A percentile compares a stretch with the other conserved stretches of the same genome.
phyloP scores from a whole-genome alignment of 805 yeast genomes.

The Saccharomycopsis fermentans region DNA sequence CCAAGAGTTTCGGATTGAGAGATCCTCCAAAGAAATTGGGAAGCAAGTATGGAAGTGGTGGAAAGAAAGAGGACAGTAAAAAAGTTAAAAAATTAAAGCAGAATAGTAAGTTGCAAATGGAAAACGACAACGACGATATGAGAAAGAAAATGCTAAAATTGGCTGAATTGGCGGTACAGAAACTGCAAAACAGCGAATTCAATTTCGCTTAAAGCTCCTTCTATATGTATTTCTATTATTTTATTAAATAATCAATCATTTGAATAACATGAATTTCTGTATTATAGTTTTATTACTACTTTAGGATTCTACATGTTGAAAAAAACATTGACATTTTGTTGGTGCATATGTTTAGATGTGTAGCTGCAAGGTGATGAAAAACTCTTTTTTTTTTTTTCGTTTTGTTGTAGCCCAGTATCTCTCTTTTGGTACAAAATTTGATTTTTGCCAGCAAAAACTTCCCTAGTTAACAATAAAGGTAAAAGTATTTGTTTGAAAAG shows the following conservation, averaged over 20 bases:
- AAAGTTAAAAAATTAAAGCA: conserved; percentile 23
- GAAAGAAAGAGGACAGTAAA: conserved; percentile 19
- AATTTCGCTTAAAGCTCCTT: conserved; percentile 32
- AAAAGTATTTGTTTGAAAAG: no score
- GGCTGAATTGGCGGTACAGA: conserved; percentile 56
- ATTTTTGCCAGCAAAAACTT: conserved; percentile 1
- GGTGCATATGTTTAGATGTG: neutral
- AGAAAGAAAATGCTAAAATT: conserved; percentile 63
- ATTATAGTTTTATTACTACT: no score
- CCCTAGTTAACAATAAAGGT: no score
- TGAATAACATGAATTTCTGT: no score
- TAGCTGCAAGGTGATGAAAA: neutral
- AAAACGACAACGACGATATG: conserved; percentile 49
- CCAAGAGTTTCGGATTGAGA: conserved; percentile 88
- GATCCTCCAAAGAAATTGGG: conserved; percentile 87
- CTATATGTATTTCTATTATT: neutral
- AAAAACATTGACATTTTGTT: no score
- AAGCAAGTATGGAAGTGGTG: conserved; percentile 22
- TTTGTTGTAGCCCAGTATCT: neutral
- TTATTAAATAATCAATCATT: no score
- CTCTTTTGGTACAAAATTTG: neutral
- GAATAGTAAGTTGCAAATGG: conserved; percentile 26
- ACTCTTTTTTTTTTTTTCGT: neutral
- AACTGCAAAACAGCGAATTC: conserved; percentile 61
- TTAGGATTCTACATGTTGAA: no score